Evolutionary conservation across 2,329 filamentous ascomycete species (phyloP), one percentile per base, ranked within the genome.

Genomic region (Colletotrichum agaves): DNA sequence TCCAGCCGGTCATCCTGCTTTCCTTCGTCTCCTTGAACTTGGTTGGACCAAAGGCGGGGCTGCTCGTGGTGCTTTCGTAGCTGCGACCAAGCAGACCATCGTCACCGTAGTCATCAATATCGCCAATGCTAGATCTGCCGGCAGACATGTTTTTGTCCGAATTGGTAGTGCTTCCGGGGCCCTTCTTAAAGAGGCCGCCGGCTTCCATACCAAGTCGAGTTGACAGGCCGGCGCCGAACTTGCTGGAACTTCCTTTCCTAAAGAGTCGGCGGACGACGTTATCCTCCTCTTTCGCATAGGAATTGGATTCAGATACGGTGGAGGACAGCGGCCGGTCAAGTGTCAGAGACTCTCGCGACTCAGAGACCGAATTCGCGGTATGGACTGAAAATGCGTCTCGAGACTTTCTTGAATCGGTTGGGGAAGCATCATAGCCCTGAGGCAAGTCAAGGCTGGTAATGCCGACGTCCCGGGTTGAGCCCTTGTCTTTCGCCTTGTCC

Each of bases 201-300:
- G 83, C 82, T 52, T 86, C 84, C 73, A 88, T 90, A 58, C 82
- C 82, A 19, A 86, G 73, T 65, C 86, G 77, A 55, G 87, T 87
- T 12, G 88, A 84, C 67, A 90, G 80, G 75, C 87, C 27, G 27
- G 27, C 27, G 27, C 27, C 87, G 75, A 90, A 90, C 78, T 90
- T 90, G 76, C 87, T 84, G 6, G 87, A 88, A 75, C 87, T 90
- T 56, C 88, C 87, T 78, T 91, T 91, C 35, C 88, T 86, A 63
- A 91, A 85, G 55, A 91, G 81, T 75, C 89, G 87, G 74, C 84
- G 81, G 71, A 90, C 79, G 61, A 87, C 86, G 69, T 87, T 87
- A 59, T 88, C 86, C 70, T 83, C 79, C 63, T 88, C 81, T 72
- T 85, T 87, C 33, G 76, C 69, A 37, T 77, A 78, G 2, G 77